A percentile compares a stretch with the other conserved stretches of the same genome.
These are phyloP conservation scores for Apiospora marii DNA, from an alignment of 2,329 filamentous ascomycete species.

Conservation along the genomic window DNA sequence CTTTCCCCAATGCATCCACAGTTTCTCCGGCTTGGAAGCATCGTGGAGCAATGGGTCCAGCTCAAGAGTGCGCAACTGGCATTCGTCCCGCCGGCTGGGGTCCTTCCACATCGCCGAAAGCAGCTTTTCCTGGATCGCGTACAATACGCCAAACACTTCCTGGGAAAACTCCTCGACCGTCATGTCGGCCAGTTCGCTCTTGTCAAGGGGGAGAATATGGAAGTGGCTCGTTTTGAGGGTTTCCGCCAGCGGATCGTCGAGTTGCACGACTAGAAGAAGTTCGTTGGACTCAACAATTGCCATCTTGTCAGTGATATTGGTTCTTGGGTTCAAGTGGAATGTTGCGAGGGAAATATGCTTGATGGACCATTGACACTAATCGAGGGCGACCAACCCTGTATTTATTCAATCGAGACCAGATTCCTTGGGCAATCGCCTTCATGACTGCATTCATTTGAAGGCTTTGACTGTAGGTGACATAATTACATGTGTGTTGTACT, in stretches of 20 bases:
- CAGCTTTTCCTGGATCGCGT: neutral
- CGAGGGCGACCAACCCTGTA: neutral
- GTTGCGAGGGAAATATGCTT: neutral
- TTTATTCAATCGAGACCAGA: neutral
- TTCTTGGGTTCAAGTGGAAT: neutral
- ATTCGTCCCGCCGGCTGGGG: neutral
- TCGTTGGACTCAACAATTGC: neutral
- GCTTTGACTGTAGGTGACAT: neutral
- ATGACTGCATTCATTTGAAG: neutral
- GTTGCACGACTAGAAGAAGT: neutral
- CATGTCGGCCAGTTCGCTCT: neutral
- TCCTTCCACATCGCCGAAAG: neutral
- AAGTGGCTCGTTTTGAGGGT: neutral
- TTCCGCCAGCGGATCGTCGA: neutral
- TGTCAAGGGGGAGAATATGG: neutral
- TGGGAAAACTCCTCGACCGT: neutral
- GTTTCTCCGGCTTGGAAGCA: neutral
- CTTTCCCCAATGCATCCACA: neutral
- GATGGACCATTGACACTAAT: neutral
- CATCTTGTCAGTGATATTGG: neutral
- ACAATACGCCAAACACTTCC: neutral
- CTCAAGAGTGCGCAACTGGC: neutral
- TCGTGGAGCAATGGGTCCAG: neutral
- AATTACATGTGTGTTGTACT: neutral
- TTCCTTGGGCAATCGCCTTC: neutral